phyloP scores from a whole-genome alignment of 805 yeast species.

The Hemisphaericaspora nanyangensis region DNA sequence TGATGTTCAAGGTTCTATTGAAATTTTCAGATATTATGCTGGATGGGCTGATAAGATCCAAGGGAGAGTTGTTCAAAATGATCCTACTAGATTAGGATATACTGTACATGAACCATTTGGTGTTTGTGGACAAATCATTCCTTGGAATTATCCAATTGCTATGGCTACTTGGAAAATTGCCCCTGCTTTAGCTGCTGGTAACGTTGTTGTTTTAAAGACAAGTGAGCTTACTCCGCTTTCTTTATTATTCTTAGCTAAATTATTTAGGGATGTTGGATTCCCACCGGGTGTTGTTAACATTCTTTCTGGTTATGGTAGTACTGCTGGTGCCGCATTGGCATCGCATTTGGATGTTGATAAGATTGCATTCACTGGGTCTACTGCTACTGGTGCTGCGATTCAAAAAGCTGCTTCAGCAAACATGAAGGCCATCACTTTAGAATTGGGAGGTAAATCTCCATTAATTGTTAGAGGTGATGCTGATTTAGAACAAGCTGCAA shows the following conservation, averaged over 20 bases:
- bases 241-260: slow-evolving; percentile 54
- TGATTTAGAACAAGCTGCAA: slow-evolving; percentile 59
- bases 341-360: slow-evolving; percentile 55
- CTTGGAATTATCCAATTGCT: slow-evolving; percentile 46
- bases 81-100: slow-evolving; percentile 54
- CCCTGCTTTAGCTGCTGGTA: slow-evolving; percentile 80
- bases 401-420: slow-evolving; percentile 59
- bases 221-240: slow-evolving; percentile 77
- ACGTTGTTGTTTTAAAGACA: slow-evolving; percentile 66
- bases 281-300: slow-evolving; percentile 77
- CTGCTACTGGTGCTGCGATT: slow-evolving; percentile 62
- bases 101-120: slow-evolving; percentile 59
- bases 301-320: slow-evolving; percentile 63
- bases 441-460: slow-evolving; percentile 74
- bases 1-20: slow-evolving; percentile 46
- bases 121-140: slow-evolving; percentile 44
- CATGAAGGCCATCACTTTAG: slow-evolving; percentile 62
- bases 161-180: slow-evolving; percentile 82
- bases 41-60: slow-evolving; percentile 60
- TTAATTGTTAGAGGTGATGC: slow-evolving; percentile 61
- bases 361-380: slow-evolving; percentile 64
- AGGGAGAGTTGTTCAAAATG: slow-evolving; percentile 43
- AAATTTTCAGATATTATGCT: slow-evolving; percentile 50
- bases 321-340: slow-evolving; percentile 67
- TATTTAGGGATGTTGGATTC: slow-evolving; percentile 63